Conservation (phyloP, 305 asterid genomes). For the Petunia hybrid region DNA sequence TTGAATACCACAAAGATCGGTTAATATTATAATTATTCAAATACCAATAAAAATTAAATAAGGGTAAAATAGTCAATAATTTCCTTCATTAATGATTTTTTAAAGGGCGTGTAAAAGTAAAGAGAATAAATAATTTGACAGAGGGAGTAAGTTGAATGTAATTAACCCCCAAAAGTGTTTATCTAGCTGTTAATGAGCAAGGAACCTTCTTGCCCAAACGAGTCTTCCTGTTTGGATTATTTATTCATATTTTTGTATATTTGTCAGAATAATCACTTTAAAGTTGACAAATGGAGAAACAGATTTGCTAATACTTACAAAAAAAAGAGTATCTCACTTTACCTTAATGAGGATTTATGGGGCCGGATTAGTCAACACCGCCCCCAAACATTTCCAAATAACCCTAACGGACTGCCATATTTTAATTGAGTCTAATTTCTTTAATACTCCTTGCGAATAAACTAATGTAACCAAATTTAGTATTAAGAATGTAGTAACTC, state of each 20-base stretch:
- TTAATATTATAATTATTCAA: too few relatives aligned
- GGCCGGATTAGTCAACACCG: constrained; percentile 24
- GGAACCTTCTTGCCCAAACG: background rate
- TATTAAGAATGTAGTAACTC: too few relatives aligned
- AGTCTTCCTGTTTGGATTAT: background rate
- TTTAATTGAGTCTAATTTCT: background rate
- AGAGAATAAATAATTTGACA: background rate
- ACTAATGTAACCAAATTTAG: too few relatives aligned
- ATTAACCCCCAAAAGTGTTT: background rate
- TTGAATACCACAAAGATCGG: too few relatives aligned
- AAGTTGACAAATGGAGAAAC: constrained; percentile 5
- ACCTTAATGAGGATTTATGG: background rate
- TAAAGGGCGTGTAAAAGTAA: too few relatives aligned
- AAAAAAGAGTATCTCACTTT: constrained; percentile 18
- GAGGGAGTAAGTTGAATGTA: background rate
- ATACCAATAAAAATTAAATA: background rate
- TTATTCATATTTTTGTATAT: background rate
- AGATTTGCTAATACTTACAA: background rate
- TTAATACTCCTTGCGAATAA: too few relatives aligned
- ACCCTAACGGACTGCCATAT: background rate
- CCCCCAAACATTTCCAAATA: constrained; percentile 17
- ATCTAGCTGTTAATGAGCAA: background rate
- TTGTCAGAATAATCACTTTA: background rate
- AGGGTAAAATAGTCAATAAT: background rate
- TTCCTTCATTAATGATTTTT: background rate